Evolutionary conservation across 768 basidiomycete genomes (phyloP).

Genomic region (Candolleomyces eurysporus): DNA sequence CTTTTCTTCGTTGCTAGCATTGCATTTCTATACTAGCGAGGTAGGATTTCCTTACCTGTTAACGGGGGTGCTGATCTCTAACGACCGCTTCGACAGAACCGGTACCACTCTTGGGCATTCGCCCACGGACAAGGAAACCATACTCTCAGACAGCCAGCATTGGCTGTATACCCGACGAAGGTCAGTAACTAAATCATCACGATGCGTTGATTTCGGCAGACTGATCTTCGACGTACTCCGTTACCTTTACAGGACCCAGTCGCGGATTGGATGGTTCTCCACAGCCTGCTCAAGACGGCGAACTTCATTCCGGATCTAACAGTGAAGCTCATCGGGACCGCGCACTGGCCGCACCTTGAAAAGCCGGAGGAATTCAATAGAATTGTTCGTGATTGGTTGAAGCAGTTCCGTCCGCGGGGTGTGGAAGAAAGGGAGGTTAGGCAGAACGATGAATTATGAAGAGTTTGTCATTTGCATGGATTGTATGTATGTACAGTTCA

Average conservation of each 20-base stretch:
- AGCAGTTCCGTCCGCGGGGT: background rate
- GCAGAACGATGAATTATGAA: background rate
- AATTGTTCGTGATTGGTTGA: slow-evolving; percentile 53
- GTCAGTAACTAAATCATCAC: slow-evolving; percentile 21
- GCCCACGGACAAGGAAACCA: slow-evolving; percentile 44
- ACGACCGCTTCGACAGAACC: slow-evolving; percentile 31
- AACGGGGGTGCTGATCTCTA: background rate
- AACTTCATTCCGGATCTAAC: slow-evolving; percentile 37
- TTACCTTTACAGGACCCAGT: slow-evolving; percentile 41
- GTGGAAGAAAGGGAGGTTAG: background rate
- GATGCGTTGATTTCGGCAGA: background rate
- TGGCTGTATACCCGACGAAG: slow-evolving; percentile 38
- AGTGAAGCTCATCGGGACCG: slow-evolving; percentile 39
- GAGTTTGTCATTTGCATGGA: background rate
- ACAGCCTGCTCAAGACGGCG: slow-evolving; percentile 33
- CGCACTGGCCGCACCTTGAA: slow-evolving; percentile 73
- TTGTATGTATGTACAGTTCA: background rate
- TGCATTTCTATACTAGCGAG: slow-evolving; percentile 63
- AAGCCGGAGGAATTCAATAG: slow-evolving; percentile 50
- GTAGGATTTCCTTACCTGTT: slow-evolving; percentile 27
- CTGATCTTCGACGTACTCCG: background rate
- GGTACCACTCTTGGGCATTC: slow-evolving; percentile 36
- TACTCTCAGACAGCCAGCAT: slow-evolving; percentile 41
- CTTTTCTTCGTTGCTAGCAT: slow-evolving; percentile 33
- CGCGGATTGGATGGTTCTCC: slow-evolving; percentile 37